phyloP scores from a whole-genome alignment of 495 filamentous ascomycete genomes.

The Xylaria nigripes region DNA sequence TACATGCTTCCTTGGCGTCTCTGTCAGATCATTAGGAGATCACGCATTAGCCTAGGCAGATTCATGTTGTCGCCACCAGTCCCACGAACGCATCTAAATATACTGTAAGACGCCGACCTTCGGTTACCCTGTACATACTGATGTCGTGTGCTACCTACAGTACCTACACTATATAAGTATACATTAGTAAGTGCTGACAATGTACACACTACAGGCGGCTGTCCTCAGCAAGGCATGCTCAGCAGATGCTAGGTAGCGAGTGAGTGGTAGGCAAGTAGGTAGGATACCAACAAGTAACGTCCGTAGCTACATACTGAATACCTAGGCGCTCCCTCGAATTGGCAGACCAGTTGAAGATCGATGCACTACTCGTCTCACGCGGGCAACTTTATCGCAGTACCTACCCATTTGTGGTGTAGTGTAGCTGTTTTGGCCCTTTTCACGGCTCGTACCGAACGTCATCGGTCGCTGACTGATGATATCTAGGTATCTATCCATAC shows the following conservation, averaged over 20 bases:
- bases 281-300: too few species aligned
- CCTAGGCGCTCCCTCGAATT: neutral
- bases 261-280: neutral
- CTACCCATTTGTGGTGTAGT: neutral
- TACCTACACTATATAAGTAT: too few species aligned
- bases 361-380: neutral
- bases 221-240: conserved; percentile 7
- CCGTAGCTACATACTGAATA: neutral
- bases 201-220: neutral
- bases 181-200: conserved; percentile 3
- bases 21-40: conserved; percentile 10
- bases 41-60: neutral
- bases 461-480: conserved; percentile 6
- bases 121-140: neutral
- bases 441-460: conserved; percentile 6
- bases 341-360: neutral
- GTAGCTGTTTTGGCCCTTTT: conserved; percentile 2
- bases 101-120: too few species aligned
- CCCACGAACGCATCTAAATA: too few species aligned
- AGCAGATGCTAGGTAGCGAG: neutral
- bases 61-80: too few species aligned
- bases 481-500: too few species aligned
- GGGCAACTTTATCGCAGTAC: neutral
- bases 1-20: neutral
- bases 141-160: too few species aligned